phyloP scores from a whole-genome alignment of 345 rosid species.

The Murraya paniculata region DNA sequence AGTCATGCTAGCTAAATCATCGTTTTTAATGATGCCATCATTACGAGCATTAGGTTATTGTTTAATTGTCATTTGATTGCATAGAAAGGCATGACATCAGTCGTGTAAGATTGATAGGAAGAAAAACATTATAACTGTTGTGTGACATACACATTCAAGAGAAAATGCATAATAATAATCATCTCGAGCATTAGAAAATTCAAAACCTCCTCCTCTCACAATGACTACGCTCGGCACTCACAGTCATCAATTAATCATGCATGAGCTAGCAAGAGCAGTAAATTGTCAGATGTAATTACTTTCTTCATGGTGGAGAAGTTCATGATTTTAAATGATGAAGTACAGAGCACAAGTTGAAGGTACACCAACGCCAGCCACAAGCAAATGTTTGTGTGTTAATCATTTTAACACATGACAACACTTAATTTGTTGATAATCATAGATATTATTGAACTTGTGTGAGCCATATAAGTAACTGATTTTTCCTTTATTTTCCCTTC shows the following conservation, averaged over 20 bases:
- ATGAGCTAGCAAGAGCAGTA: too few relatives aligned
- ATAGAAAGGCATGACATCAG: not conserved
- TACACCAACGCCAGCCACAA: not conserved
- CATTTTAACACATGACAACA: not conserved
- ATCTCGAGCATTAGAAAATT: too few relatives aligned
- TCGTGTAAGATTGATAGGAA: not conserved
- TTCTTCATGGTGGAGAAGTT: not conserved
- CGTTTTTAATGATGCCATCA: not conserved
- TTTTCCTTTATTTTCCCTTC: too few relatives aligned
- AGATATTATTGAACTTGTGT: too few relatives aligned
- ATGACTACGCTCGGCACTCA: too few relatives aligned
- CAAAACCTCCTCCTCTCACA: too few relatives aligned
- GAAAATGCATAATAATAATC: too few relatives aligned
- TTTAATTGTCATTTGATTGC: not conserved
- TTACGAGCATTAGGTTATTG: not conserved
- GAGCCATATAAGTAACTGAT: too few relatives aligned
- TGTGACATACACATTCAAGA: not conserved
- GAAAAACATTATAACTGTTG: not conserved
- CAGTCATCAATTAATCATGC: too few relatives aligned
- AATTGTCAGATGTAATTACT: not conserved
- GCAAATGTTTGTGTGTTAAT: not conserved
- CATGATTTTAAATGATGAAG: constrained; percentile 6
- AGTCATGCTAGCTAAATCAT: too few relatives aligned
- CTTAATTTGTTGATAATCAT: not conserved
- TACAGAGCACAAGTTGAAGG: not conserved